phyloP scores from a whole-genome alignment of 495 filamentous ascomycete species.

The Aspergillus ellipticus region DNA sequence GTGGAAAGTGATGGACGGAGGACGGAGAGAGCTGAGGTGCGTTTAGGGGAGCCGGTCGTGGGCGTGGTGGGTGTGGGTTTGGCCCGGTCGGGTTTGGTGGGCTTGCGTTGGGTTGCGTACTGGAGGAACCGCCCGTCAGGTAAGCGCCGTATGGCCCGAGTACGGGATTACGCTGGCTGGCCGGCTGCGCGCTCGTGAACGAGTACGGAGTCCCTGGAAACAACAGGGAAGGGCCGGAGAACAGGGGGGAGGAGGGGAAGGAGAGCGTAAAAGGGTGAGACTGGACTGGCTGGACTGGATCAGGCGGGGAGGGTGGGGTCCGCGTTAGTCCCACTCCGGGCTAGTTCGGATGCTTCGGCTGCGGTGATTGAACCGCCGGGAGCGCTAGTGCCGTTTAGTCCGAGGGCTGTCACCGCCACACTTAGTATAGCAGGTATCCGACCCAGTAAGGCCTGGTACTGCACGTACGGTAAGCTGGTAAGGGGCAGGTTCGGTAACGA shows the following conservation, averaged over 20 bases:
- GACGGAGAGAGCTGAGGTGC: not conserved
- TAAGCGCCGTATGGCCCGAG: not conserved
- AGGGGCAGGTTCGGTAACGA: not conserved
- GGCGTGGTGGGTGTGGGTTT: not conserved
- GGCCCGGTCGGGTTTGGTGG: not conserved
- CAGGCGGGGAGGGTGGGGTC: not conserved
- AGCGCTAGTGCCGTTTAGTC: not conserved
- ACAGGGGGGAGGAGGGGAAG: not conserved
- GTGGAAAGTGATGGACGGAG: not conserved
- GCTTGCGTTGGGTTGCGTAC: not conserved
- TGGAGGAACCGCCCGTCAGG: no score
- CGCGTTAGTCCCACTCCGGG: not conserved
- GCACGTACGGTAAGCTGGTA: not conserved
- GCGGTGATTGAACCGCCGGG: not conserved
- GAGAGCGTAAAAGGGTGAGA: not conserved
- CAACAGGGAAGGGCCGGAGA: not conserved
- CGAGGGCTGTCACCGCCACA: not conserved
- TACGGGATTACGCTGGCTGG: no score
- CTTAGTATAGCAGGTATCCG: not conserved
- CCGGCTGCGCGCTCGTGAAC: no score
- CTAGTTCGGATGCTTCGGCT: not conserved
- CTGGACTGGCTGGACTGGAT: not conserved
- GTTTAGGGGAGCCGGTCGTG: not conserved
- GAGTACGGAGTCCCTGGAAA: not conserved
- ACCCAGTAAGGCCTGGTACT: not conserved